A percentile compares a stretch with the other conserved stretches of the same genome.
phyloP scores from a whole-genome alignment of 2,329 filamentous ascomycete species.

The Fusarium staphyleae region DNA sequence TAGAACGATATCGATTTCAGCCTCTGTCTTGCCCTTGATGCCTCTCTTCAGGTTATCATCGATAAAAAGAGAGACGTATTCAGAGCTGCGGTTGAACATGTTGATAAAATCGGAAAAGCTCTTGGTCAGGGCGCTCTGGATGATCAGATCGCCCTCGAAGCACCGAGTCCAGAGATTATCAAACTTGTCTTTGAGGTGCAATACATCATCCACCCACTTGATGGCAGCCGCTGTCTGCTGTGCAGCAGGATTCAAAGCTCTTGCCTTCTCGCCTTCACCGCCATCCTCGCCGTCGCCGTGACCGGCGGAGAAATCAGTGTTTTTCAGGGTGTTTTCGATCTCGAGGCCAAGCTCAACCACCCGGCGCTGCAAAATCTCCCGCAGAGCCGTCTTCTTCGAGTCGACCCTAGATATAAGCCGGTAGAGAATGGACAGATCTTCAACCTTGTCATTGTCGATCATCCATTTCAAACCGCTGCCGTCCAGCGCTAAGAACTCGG shows the following conservation, averaged over 20 bases:
- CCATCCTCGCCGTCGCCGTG: slow-evolving; percentile 56
- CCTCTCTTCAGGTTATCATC: slow-evolving; percentile 96
- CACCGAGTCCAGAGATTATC: slow-evolving; percentile 78
- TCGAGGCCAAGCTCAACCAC: slow-evolving; percentile 82
- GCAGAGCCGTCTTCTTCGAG: slow-evolving; percentile 72
- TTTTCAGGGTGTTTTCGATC: slow-evolving; percentile 74
- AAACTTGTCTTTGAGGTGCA: slow-evolving; percentile 87
- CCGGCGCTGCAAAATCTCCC: slow-evolving; percentile 73
- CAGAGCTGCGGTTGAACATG: slow-evolving; percentile 81
- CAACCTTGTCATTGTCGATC: slow-evolving; percentile 86
- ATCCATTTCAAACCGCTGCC: slow-evolving; percentile 84
- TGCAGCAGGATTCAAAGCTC: slow-evolving; percentile 60
- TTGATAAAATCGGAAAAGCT: slow-evolving; percentile 97
- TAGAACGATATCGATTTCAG: slow-evolving; percentile 81
- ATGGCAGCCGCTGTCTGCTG: slow-evolving; percentile 87
- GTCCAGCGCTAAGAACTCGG: slow-evolving; percentile 84
- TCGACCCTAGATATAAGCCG: slow-evolving; percentile 81
- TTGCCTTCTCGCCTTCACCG: slow-evolving; percentile 50
- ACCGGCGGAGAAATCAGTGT: slow-evolving; percentile 60
- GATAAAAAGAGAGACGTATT: slow-evolving; percentile 95
- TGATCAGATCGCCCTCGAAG: slow-evolving; percentile 75
- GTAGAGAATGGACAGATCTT: slow-evolving; percentile 83
- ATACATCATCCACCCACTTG: slow-evolving; percentile 93
- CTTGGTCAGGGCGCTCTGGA: slow-evolving; percentile 83
- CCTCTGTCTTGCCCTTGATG: slow-evolving; percentile 90